These are phyloP conservation scores for Leptosphaerulina australis DNA, from an alignment of 2,329 filamentous ascomycete genomes.

Conservation along the genomic window DNA sequence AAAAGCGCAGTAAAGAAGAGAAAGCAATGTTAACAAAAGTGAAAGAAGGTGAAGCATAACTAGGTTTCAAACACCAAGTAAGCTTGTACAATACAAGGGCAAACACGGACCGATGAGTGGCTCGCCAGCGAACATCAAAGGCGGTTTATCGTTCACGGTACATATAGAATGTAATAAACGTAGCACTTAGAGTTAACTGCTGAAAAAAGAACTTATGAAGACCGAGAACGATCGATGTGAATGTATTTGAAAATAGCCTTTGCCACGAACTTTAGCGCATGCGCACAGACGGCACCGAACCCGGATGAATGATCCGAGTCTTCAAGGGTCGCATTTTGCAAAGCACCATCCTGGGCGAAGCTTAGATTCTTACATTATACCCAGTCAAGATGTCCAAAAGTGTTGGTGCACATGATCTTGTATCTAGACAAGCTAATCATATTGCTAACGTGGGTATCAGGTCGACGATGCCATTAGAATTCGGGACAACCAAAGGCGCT, in stretches of 20 bases:
- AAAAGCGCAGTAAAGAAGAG: slow-evolving; percentile 42
- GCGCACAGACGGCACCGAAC: slow-evolving; percentile 6
- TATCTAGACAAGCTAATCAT: background rate
- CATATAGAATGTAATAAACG: background rate
- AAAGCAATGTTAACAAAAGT: slow-evolving; percentile 3
- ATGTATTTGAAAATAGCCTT: slow-evolving; percentile 1
- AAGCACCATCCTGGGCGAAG: slow-evolving; percentile 6
- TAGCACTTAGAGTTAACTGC: too few species aligned
- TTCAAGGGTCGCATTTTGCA: background rate
- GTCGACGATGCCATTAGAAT: slow-evolving; percentile 56
- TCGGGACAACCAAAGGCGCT: slow-evolving; percentile 76
- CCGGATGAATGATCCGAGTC: slow-evolving; percentile 4
- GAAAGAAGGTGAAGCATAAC: background rate
- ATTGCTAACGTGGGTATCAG: slow-evolving; percentile 6
- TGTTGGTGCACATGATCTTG: background rate
- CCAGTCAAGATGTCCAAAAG: slow-evolving; percentile 12
- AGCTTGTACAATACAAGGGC: background rate
- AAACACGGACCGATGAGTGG: background rate
- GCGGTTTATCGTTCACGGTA: background rate
- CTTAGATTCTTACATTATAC: background rate
- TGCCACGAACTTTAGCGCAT: slow-evolving; percentile 10
- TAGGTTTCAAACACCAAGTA: slow-evolving; percentile 5
- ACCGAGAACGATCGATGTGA: slow-evolving; percentile 1
- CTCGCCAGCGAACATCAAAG: background rate
- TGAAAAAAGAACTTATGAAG: too few species aligned